Evolutionary conservation across 225 moss, liverwort and hornwort species (phyloP).

Genomic region (Lunularia cruciata): DNA sequence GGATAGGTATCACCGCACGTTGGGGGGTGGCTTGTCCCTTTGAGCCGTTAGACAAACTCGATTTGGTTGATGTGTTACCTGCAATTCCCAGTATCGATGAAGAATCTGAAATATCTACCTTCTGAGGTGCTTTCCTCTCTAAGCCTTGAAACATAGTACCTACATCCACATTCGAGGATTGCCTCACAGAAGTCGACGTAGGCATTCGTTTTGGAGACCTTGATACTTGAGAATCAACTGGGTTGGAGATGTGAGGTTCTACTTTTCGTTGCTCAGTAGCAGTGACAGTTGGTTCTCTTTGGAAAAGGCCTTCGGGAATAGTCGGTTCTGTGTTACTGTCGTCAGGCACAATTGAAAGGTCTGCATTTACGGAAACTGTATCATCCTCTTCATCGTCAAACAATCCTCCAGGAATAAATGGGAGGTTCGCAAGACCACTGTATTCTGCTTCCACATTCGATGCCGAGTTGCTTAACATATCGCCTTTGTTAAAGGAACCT

Average conservation of each 20-base stretch:
- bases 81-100: conserved; percentile 5
- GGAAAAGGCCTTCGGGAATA: conserved; percentile 71
- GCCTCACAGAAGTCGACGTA: not conserved
- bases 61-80: not conserved
- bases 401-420: conserved; percentile 36
- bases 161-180: conserved; percentile 4
- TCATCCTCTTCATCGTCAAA: conserved; percentile 44
- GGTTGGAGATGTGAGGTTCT: conserved; percentile 23
- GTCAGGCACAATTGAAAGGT: conserved; percentile 34
- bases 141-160: not conserved
- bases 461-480: conserved; percentile 17
- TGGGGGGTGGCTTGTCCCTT: conserved; percentile 19
- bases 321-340: conserved; percentile 70
- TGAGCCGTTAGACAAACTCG: conserved; percentile 27
- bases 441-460: conserved; percentile 15
- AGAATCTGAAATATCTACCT: conserved; percentile 1
- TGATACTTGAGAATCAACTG: not conserved
- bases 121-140: conserved; percentile 8
- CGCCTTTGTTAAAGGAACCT: conserved; percentile 14
- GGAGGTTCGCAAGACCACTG: conserved; percentile 24
- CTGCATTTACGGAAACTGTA: conserved; percentile 31
- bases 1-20: conserved; percentile 8
- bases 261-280: not conserved
- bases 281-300: conserved; percentile 34
- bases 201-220: not conserved